Conservation (phyloP, 768 basidiomycete genomes). For the Lactarius sp. region DNA sequence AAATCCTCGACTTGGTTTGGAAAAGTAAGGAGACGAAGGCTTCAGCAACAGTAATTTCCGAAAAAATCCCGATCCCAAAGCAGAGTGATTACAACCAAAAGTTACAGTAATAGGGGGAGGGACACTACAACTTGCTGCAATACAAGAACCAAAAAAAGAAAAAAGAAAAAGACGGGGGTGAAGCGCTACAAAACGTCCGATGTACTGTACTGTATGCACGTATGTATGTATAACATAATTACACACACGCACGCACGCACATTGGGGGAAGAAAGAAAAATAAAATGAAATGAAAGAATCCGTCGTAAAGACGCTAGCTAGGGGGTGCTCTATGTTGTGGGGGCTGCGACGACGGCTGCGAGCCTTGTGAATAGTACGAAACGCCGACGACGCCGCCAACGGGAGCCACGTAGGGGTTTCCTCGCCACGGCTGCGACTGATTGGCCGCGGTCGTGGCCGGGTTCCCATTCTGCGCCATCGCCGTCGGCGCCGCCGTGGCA, state of each 20-base stretch:
- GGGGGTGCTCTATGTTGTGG: conserved; percentile 22
- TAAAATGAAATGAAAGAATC: background rate
- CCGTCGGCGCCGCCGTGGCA: background rate
- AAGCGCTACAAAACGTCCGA: background rate
- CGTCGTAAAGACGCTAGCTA: background rate
- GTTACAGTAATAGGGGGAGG: conserved; percentile 1
- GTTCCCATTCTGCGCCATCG: conserved; percentile 16
- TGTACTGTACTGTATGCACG: background rate
- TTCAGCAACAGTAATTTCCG: background rate
- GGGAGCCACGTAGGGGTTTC: conserved; percentile 7
- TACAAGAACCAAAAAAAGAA: conserved; percentile 7
- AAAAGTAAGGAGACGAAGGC: too few species aligned
- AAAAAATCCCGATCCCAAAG: background rate
- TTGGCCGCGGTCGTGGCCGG: background rate
- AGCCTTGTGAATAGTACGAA: conserved; percentile 14
- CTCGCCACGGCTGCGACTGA: conserved; percentile 12
- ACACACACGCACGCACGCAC: background rate
- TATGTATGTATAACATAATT: background rate
- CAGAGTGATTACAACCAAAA: conserved; percentile 6
- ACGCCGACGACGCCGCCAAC: background rate
- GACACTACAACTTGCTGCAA: conserved; percentile 11
- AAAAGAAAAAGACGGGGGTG: background rate
- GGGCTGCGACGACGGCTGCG: background rate
- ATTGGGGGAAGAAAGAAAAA: background rate
- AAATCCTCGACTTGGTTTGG: background rate